phyloP scores from a whole-genome alignment of 2,329 filamentous ascomycete genomes.

The Aureobasidium leucospermi region DNA sequence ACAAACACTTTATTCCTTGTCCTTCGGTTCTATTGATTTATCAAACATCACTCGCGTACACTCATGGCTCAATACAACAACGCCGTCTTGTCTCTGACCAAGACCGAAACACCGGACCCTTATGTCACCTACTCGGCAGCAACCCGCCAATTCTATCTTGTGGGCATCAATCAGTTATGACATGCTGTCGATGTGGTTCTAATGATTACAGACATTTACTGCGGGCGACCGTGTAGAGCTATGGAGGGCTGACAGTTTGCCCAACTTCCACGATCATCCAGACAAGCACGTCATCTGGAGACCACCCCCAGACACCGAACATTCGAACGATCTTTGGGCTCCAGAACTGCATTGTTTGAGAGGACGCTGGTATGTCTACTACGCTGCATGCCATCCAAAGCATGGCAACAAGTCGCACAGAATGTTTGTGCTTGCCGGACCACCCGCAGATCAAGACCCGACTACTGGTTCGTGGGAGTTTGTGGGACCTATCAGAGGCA shows the following conservation, averaged over 20 bases:
- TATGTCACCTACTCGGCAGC: constrained; percentile 32
- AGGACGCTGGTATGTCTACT: constrained; percentile 50
- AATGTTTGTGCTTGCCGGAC: constrained; percentile 40
- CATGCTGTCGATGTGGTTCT: not conserved
- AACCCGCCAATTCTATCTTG: constrained; percentile 39
- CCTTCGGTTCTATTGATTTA: not conserved
- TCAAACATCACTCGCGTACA: not conserved
- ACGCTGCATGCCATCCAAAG: constrained; percentile 34
- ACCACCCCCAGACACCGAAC: constrained; percentile 35
- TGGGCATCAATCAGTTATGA: constrained; percentile 15
- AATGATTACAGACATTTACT: constrained; percentile 32
- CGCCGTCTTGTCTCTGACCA: constrained; percentile 36
- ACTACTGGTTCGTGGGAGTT: constrained; percentile 33
- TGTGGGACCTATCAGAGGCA: constrained; percentile 33
- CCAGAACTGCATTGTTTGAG: constrained; percentile 47
- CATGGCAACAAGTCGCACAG: constrained; percentile 39
- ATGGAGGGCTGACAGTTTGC: constrained; percentile 35
- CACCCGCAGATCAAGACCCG: constrained; percentile 25
- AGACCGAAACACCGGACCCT: constrained; percentile 36
- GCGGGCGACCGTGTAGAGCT: constrained; percentile 38
- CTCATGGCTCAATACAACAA: constrained; percentile 22
- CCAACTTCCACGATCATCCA: constrained; percentile 32
- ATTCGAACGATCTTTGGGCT: constrained; percentile 46
- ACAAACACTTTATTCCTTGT: not conserved
- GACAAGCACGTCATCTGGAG: constrained; percentile 34